Evolutionary conservation across 2,329 filamentous ascomycete species (phyloP).

Genomic region (Daldinia eschscholtzii): DNA sequence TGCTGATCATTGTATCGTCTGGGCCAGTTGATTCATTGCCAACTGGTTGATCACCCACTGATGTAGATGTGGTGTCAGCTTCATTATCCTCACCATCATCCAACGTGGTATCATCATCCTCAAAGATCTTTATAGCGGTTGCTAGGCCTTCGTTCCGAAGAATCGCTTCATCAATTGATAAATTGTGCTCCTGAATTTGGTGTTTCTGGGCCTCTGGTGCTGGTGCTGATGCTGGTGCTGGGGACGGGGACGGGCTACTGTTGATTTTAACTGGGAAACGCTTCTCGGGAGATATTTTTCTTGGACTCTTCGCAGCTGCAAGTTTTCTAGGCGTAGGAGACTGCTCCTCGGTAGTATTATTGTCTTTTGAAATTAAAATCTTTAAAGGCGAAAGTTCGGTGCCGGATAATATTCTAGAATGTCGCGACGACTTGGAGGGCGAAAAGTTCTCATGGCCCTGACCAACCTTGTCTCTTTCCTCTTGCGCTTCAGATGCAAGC

Average conservation of each 20-base stretch:
- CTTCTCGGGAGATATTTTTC: slow-evolving; percentile 65
- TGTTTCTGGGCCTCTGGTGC: slow-evolving; percentile 36
- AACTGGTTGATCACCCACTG: slow-evolving; percentile 49
- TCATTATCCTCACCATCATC: slow-evolving; percentile 49
- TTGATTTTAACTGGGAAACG: slow-evolving; percentile 72
- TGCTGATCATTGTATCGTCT: slow-evolving; percentile 82
- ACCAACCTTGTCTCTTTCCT: slow-evolving; percentile 22
- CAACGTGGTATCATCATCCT: slow-evolving; percentile 60
- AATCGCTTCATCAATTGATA: slow-evolving; percentile 67
- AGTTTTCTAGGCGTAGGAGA: slow-evolving; percentile 46
- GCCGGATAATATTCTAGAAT: slow-evolving; percentile 69
- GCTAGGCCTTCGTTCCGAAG: slow-evolving; percentile 68
- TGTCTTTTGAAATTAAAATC: slow-evolving; percentile 58
- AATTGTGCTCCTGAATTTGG: slow-evolving; percentile 49
- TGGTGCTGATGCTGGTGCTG: slow-evolving; percentile 53
- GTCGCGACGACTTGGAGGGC: slow-evolving; percentile 61
- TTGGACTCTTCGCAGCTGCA: slow-evolving; percentile 49
- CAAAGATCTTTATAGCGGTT: slow-evolving; percentile 72
- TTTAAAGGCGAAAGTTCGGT: slow-evolving; percentile 69
- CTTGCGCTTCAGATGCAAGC: slow-evolving; percentile 35
- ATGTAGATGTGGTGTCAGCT: slow-evolving; percentile 50
- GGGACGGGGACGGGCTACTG: slow-evolving; percentile 39
- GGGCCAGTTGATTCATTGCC: slow-evolving; percentile 62
- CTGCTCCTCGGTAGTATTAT: slow-evolving; percentile 46
- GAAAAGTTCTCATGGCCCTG: slow-evolving; percentile 62